phyloP scores from a whole-genome alignment of 257 asterid genomes.

The Cordia subcordata region DNA sequence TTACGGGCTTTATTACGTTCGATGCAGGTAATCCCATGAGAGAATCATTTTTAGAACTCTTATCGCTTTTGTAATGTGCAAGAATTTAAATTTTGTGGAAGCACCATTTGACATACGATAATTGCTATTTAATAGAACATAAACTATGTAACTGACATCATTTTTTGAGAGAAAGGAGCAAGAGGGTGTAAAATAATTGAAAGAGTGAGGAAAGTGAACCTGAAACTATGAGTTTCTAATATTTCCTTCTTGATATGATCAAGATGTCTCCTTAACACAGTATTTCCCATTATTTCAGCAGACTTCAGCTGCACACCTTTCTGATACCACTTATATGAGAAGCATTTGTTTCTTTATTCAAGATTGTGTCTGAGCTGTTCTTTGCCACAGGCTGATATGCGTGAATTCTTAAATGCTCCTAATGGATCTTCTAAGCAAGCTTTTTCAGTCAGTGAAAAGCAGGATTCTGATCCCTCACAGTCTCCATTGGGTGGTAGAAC shows the following conservation, averaged over 20 bases:
- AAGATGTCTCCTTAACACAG: too few relatives aligned
- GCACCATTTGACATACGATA: too few relatives aligned
- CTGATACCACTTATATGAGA: neutral
- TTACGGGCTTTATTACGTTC: conserved; percentile 90
- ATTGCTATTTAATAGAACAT: too few relatives aligned
- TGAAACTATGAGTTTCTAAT: too few relatives aligned
- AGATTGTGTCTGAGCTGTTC: conserved; percentile 13
- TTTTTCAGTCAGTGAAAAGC: conserved; percentile 51
- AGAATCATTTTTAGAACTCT: neutral
- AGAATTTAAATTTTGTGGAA: too few relatives aligned
- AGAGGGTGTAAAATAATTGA: too few relatives aligned
- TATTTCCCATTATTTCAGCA: too few relatives aligned
- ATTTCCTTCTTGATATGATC: too few relatives aligned
- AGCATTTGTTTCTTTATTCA: neutral
- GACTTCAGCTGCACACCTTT: too few relatives aligned
- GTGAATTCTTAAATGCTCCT: conserved; percentile 86
- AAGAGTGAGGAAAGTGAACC: too few relatives aligned
- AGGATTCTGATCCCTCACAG: conserved; percentile 63
- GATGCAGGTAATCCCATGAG: conserved; percentile 67
- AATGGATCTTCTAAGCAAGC: conserved; percentile 63
- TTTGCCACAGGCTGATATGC: conserved; percentile 74
- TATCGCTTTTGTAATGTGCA: neutral
- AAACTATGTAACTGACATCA: too few relatives aligned
- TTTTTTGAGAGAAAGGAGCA: too few relatives aligned
- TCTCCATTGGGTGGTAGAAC: conserved; percentile 93